phyloP scores from a whole-genome alignment of 2,329 filamentous ascomycete genomes.

The Fusarium dimerum region DNA sequence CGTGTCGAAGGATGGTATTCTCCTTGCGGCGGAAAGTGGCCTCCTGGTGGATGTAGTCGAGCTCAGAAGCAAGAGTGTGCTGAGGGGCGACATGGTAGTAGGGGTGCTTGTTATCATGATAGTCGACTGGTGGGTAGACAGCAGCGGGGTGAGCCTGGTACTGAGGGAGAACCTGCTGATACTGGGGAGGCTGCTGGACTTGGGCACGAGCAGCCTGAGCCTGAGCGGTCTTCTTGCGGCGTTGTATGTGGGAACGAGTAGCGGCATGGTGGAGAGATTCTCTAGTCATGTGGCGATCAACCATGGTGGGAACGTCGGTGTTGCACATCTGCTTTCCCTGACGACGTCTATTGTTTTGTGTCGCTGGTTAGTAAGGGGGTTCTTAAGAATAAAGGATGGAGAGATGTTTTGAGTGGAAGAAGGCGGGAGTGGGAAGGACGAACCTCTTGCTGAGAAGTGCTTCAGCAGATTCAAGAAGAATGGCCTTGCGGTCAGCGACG shows the following conservation, averaged over 20 bases:
- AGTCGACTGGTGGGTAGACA: too few relatives aligned
- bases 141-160: too few relatives aligned
- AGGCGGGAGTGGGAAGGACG: background rate
- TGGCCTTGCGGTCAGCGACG: background rate
- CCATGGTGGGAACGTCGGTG: constrained; percentile 13
- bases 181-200: too few relatives aligned
- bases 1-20: too few relatives aligned
- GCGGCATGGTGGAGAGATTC: constrained; percentile 7
- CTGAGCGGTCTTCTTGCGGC: too few relatives aligned
- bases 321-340: constrained; percentile 13
- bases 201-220: background rate
- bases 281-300: constrained; percentile 23
- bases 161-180: too few relatives aligned
- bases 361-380: background rate
- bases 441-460: constrained; percentile 18
- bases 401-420: too few relatives aligned
- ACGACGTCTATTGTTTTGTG: constrained; percentile 2
- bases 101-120: too few relatives aligned
- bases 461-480: constrained; percentile 9
- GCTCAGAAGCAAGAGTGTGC: too few relatives aligned
- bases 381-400: background rate
- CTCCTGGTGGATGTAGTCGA: too few relatives aligned
- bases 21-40: too few relatives aligned
- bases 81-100: too few relatives aligned
- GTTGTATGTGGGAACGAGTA: background rate